A percentile compares a stretch with the other conserved stretches of the same genome.
Evolutionary conservation across 441 rosid genomes (phyloP).

Genomic region (Adansonia grandidieri): DNA sequence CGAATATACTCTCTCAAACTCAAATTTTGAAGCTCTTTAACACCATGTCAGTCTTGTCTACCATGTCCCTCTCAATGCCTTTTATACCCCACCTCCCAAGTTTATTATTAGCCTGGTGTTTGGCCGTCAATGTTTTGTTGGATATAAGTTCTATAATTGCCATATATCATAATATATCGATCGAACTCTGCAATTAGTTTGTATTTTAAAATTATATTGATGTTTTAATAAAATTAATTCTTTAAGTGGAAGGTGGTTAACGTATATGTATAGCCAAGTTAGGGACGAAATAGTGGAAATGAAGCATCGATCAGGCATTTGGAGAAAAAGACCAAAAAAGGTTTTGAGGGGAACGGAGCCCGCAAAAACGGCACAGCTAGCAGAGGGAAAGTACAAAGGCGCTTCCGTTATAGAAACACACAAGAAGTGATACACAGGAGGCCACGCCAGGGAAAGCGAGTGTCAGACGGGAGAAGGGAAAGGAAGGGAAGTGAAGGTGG

Average conservation of each 20-base stretch:
- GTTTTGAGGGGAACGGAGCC: not conserved
- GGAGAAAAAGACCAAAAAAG: too few species aligned
- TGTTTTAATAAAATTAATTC: not conserved
- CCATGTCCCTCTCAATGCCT: conserved; percentile 15
- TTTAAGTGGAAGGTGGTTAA: not conserved
- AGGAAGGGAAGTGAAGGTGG: not conserved
- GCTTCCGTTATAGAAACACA: conserved; percentile 51
- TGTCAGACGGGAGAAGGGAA: conserved; percentile 21
- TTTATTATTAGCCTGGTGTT: not conserved
- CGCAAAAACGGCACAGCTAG: conserved; percentile 25
- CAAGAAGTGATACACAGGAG: conserved; percentile 26
- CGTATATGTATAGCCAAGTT: too few species aligned
- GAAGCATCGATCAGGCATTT: too few species aligned
- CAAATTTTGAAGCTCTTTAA: not conserved
- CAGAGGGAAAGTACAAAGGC: conserved; percentile 24
- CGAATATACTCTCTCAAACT: not conserved
- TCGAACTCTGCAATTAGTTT: not conserved
- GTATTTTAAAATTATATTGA: not conserved
- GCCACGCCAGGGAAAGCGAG: not conserved
- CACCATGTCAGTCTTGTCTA: conserved; percentile 1
- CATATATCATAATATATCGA: not conserved
- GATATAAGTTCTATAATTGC: not conserved
- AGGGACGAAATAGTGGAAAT: too few species aligned
- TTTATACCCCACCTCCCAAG: not conserved
- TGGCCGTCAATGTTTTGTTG: not conserved